Base-by-base conservation (phyloP, 352 stramenopile species). In the Phytophthora nicotianae region DNA sequence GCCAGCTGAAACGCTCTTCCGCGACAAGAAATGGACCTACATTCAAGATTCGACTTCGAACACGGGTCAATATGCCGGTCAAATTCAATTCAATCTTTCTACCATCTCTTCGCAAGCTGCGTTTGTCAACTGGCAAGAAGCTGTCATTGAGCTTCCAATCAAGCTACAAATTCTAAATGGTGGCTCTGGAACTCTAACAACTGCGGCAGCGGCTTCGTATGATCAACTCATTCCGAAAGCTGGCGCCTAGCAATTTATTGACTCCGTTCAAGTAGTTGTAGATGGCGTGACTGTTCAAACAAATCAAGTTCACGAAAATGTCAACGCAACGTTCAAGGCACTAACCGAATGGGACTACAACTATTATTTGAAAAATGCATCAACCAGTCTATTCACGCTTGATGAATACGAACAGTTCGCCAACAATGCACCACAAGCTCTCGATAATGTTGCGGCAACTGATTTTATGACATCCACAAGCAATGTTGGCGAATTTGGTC, bases 301-400 rank as follows among this genome's bases (percentile, higher is more conserved):
- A 27, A 29, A 49, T 49, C 41, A 49, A 49, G 20, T 49, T 49
- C 41, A 49, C 23, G 41, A n/a, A 49, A 49, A 49, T 16, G 17
- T 27, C 8, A 32, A 49, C 29, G 41, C 41, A 32, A 49, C 19
- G 13, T 32, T 49, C 41, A 32, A 32, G 41, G 41, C 41, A 5
- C 20, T 49, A 32, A 29, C 19, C n/a, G 57, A 65, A 32, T 24
- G 14, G 33, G n/a, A 37, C 23, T 56, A 51, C 11, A 51, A 50
- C 11, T 8, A 6, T 6, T 62, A 50, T 10, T 2, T 59, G 1
- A 60, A 60, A 11, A 13, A 47, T 26, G 52, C 27, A 3, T 14
- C 40, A 42, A 55, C 54, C 0, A 55, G 45, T 17, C 43, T 26
- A 2, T 51, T 51, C 13, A 16, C 0, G 1, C 19, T 47, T 4